phyloP scores from a whole-genome alignment of 176 grass and related monocot genomes.

The Bolboschoenus planiculmis region DNA sequence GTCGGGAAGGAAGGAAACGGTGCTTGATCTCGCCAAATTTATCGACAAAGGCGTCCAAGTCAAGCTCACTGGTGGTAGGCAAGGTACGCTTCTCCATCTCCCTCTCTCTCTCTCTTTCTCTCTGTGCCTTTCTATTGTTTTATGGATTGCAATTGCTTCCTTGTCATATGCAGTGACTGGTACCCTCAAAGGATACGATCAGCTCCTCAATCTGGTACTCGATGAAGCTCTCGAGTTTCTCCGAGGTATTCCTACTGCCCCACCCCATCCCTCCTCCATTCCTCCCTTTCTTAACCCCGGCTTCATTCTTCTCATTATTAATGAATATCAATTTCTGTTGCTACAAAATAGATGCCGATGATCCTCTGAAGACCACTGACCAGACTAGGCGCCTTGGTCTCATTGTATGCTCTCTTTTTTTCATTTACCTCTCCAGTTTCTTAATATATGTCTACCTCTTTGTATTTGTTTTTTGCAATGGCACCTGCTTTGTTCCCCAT shows the following conservation, averaged over 20 bases:
- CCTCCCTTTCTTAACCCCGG: too few relatives aligned
- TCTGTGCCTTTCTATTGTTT: not conserved
- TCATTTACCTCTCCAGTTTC: not conserved
- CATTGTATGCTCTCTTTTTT: conserved; percentile 43
- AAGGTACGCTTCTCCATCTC: conserved; percentile 34
- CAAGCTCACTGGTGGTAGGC: conserved; percentile 73
- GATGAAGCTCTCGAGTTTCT: conserved; percentile 75
- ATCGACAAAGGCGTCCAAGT: conserved; percentile 90
- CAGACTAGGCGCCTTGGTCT: conserved; percentile 76
- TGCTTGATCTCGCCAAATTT: conserved; percentile 80
- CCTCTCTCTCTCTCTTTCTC: not conserved
- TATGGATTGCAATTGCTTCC: conserved; percentile 11
- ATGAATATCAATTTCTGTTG: not conserved
- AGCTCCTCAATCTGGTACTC: conserved; percentile 73
- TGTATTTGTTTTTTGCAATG: not conserved
- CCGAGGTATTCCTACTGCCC: conserved; percentile 43
- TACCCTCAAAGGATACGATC: conserved; percentile 86
- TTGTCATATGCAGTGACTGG: conserved; percentile 46
- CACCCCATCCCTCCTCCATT: too few relatives aligned
- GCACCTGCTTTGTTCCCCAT: not conserved
- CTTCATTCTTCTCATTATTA: not conserved
- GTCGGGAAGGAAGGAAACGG: conserved; percentile 87
- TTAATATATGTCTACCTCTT: not conserved
- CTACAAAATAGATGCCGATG: conserved; percentile 47
- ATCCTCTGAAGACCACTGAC: conserved; percentile 64